phyloP scores from a whole-genome alignment of 1,284 basidiomycete species.

The Coniferiporia sulphurascens region DNA sequence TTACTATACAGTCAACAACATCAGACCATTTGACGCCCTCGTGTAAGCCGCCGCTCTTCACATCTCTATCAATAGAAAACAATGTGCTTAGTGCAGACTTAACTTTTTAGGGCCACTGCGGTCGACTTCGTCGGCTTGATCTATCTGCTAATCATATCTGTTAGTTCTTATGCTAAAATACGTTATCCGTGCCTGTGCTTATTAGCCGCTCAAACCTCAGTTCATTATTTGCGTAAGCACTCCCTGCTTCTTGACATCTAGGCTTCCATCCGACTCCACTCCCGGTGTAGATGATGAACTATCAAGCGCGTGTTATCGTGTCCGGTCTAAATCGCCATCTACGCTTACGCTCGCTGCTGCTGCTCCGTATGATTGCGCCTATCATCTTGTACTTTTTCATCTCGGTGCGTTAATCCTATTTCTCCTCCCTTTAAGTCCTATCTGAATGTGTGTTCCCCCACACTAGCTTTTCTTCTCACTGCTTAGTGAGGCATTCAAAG shows the following conservation, averaged over 20 bases:
- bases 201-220: constrained; percentile 25
- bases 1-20: constrained; percentile 47
- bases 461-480: constrained; percentile 51
- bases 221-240: constrained; percentile 38
- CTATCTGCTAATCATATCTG: constrained; percentile 62
- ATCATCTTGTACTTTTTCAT: constrained; percentile 55
- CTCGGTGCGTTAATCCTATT: constrained; percentile 38
- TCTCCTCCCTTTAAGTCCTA: neutral
- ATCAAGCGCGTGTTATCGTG: constrained; percentile 27
- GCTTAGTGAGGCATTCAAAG: constrained; percentile 60
- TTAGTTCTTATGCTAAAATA: constrained; percentile 25
- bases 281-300: constrained; percentile 24
- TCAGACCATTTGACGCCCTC: constrained; percentile 63
- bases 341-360: constrained; percentile 47
- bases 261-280: neutral
- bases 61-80: neutral
- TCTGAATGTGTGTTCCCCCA: constrained; percentile 8
- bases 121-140: constrained; percentile 73
- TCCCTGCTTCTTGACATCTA: constrained; percentile 26
- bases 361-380: constrained; percentile 51
- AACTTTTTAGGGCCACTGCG: constrained; percentile 53
- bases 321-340: constrained; percentile 50
- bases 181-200: neutral
- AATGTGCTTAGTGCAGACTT: neutral
- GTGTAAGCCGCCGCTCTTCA: constrained; percentile 35